Evolutionary conservation across 306 rosid species (phyloP).

Genomic region (Cucumis sativus): Cucumber_9930_V3 NC_026661.2:19899001-19899500

Average conservation of each 20-base stretch:
- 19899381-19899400: conserved; percentile 66
- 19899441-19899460: conserved; percentile 46
- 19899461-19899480: conserved; percentile 49
- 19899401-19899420: conserved; percentile 28
- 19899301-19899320: conserved; percentile 8
- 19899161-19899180: conserved; percentile 50
- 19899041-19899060: conserved; percentile 59
- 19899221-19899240: conserved; percentile 77
- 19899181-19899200: conserved; percentile 85
- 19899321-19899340: conserved; percentile 10
- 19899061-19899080: conserved; percentile 47
- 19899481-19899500: conserved; percentile 13
- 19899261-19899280: conserved; percentile 29
- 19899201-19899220: conserved; percentile 91
- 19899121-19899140: background rate
- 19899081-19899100: conserved; percentile 70
- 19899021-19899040: conserved; percentile 50
- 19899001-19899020: conserved; percentile 47
- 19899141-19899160: conserved; percentile 8
- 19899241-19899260: conserved; percentile 62
- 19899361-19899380: conserved; percentile 46
- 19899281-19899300: conserved; percentile 6
- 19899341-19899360: conserved; percentile 66
- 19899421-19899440: conserved; percentile 28
- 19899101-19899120: conserved; percentile 11